Base-by-base conservation (phyloP, 2,329 filamentous ascomycete genomes). In the Coniella vitis region DNA sequence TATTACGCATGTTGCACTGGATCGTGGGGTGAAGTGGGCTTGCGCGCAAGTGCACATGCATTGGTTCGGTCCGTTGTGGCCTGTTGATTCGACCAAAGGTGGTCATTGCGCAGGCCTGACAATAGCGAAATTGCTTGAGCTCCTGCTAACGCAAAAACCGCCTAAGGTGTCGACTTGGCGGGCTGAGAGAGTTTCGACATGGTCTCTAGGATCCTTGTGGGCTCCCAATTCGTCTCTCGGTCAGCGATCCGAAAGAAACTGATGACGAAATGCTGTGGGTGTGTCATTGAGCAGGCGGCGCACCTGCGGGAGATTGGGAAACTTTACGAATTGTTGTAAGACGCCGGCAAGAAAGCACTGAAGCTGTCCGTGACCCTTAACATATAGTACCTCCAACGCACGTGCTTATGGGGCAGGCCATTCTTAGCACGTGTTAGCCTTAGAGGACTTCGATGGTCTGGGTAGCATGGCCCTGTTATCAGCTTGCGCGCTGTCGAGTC, bases 151-250 rank as follows among this genome's bases (percentile, higher is more conserved):
- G 35, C 35, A 29, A 38, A 45, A 31, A 7, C 10, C 16, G 36
- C 36, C 43, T 20, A 31, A 45, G 22, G 35, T 32, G 43, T 38
- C 35, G 36, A 32, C 4, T 32, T 29, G 34, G 38, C 37, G 34
- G 14, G 32, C 32, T 38, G 36, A 35, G 42, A 25, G 25, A 45
- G 41, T 29, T 42, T 22, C 4, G 21, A 17, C 19, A 45, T 35
- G 25, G 44, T 42, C 34, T 36, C 25, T 40, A 29, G 16, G 31
- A n/a, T 42, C 35, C 17, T 17, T 34, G 31, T 17, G 22, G 14
- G 21, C 22, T 31, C 43, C 38, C 47, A 50, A 47, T 47, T 39
- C 41, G 51, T 47, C 39, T 36, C 36, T 53, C 47, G 51, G 47
- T 50, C 47, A 50, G 36, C 47, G 51, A 50, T 41, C 42, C 17